A percentile compares a stretch with the other conserved stretches of the same genome.
These are phyloP conservation scores for Eutrema yunnanense DNA, from an alignment of 345 rosid genomes.

Conservation along the genomic window DNA sequence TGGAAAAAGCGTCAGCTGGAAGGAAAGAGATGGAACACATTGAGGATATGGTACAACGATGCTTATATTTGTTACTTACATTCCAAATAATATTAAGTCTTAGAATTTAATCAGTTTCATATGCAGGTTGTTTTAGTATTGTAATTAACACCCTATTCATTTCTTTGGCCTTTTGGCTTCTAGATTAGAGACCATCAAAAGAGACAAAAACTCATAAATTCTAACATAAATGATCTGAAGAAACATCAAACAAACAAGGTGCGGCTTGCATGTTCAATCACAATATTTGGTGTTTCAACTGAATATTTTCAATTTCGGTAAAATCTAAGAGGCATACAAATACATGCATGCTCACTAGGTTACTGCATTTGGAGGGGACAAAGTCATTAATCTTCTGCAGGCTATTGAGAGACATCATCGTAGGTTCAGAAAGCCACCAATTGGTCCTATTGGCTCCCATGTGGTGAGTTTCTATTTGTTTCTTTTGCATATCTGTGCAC, in stretches of 20 bases:
- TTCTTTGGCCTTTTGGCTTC: slow-evolving; percentile 15
- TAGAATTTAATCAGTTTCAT: not conserved
- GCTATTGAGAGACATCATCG: slow-evolving; percentile 61
- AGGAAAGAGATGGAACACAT: slow-evolving; percentile 44
- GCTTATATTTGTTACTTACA: not conserved
- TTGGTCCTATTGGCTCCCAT: slow-evolving; percentile 97
- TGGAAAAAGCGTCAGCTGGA: slow-evolving; percentile 37
- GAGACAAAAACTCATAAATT: slow-evolving; percentile 30
- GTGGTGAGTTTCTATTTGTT: slow-evolving; percentile 50
- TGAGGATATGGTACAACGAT: slow-evolving; percentile 48
- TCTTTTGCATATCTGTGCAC: not conserved
- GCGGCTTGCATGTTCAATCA: slow-evolving; percentile 15
- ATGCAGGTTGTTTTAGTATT: slow-evolving; percentile 5
- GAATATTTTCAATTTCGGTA: not conserved
- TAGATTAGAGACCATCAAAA: slow-evolving; percentile 54
- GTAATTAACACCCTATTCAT: not conserved
- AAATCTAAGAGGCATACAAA: not conserved
- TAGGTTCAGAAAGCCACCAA: slow-evolving; percentile 64
- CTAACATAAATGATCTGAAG: slow-evolving; percentile 46
- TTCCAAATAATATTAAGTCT: not conserved
- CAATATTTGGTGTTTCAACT: not conserved
- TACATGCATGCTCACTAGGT: slow-evolving; percentile 44
- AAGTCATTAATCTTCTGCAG: slow-evolving; percentile 66
- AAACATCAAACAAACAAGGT: slow-evolving; percentile 77
- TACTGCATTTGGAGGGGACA: slow-evolving; percentile 94